Percentiles rank a stretch among this genome's conserved stretches.
These are phyloP conservation scores for Sporobolus alterniflorus DNA, from an alignment of 202 grass and related monocot genomes.

Conservation along the genomic window DNA sequence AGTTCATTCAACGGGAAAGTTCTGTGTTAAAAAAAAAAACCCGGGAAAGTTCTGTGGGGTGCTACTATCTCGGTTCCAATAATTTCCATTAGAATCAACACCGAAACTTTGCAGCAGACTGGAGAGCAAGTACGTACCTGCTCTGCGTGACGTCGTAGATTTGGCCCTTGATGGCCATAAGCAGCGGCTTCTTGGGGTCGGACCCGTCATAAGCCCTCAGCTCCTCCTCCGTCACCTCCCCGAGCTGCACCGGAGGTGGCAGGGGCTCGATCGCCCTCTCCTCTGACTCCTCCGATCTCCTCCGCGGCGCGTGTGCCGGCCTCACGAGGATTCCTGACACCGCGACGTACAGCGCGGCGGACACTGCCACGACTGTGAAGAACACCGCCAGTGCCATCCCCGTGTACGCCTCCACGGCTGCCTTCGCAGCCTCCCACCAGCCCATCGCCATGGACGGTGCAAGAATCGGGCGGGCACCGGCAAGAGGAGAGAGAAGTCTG, in stretches of 20 bases:
- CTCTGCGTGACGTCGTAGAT: conserved; percentile 92
- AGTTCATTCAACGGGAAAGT: too few species aligned
- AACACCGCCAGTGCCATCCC: conserved; percentile 57
- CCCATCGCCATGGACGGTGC: conserved; percentile 4
- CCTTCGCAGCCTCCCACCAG: conserved; percentile 44
- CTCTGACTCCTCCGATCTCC: not conserved
- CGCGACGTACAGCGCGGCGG: conserved; percentile 39
- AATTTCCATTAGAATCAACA: not conserved
- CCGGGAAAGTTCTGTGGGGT: not conserved
- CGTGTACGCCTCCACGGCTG: conserved; percentile 48
- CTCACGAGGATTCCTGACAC: conserved; percentile 20
- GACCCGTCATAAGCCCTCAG: conserved; percentile 63
- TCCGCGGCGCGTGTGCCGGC: not conserved
- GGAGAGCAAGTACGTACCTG: conserved; percentile 46
- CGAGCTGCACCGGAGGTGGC: conserved; percentile 59
- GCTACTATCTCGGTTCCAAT: not conserved
- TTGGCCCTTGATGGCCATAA: conserved; percentile 90
- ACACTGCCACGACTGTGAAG: conserved; percentile 54
- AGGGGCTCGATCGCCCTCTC: conserved; percentile 33
- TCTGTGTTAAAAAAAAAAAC: too few species aligned
- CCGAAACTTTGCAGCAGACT: not conserved
- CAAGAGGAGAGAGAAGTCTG: not conserved
- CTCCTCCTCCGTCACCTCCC: conserved; percentile 69
- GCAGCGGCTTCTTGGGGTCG: conserved; percentile 69
- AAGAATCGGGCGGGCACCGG: not conserved